Conservation (phyloP, 225 moss, liverwort and hornwort genomes). For the Straminergon stramineum region DNA sequence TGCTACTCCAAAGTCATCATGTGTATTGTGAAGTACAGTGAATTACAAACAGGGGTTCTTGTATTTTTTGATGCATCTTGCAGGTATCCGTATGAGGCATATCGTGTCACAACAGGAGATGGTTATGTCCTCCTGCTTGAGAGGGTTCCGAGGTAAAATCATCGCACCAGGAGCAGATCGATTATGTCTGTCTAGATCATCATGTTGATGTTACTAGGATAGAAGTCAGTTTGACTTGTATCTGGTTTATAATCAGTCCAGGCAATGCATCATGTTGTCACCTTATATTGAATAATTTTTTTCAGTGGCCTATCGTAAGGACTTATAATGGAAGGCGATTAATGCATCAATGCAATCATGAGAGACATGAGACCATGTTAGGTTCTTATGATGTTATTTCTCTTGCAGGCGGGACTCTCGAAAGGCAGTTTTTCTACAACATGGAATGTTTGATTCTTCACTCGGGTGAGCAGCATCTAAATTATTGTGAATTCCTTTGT, state of each 20-base stretch:
- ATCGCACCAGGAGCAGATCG: not conserved
- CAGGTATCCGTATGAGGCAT: constrained; percentile 48
- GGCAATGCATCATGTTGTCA: not conserved
- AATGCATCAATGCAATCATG: not conserved
- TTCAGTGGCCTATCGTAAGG: not conserved
- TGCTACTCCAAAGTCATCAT: not conserved
- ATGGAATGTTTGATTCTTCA: constrained; percentile 90
- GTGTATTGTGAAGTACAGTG: not conserved
- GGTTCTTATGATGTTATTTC: not conserved
- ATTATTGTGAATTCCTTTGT: not conserved
- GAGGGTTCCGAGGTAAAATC: constrained; percentile 36
- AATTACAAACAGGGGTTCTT: not conserved
- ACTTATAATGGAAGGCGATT: not conserved
- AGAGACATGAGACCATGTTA: not conserved
- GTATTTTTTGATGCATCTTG: not conserved
- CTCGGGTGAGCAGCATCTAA: constrained; percentile 49
- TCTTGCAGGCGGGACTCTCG: constrained; percentile 63
- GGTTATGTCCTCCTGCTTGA: constrained; percentile 48
- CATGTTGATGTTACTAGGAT: not conserved
- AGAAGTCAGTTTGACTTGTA: not conserved
- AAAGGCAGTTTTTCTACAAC: constrained; percentile 79
- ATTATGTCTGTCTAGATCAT: not conserved
- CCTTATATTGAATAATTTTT: not conserved
- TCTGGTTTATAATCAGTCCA: not conserved
- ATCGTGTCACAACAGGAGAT: constrained; percentile 41